Percentiles rank a stretch among this genome's conserved stretches.
These are phyloP conservation scores for Sordariomycetes sp. DNA, from an alignment of 2,329 filamentous ascomycete species.

Conservation along the genomic window DNA sequence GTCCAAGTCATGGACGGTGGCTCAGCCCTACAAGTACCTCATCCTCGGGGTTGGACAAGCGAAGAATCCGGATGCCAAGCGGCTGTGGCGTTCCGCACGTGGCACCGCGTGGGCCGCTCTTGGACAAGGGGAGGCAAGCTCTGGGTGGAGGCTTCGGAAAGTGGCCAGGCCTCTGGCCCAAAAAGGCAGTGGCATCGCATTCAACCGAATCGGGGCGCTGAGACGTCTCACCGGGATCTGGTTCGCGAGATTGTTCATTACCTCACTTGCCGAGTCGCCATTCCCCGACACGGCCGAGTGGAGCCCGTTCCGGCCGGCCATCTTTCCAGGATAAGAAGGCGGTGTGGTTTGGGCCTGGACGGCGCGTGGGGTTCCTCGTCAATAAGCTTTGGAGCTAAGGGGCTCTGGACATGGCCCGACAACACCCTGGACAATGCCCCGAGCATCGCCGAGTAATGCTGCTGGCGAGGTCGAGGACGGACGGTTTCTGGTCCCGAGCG, in stretches of 20 bases:
- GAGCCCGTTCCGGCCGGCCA: neutral
- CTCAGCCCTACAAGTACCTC: neutral
- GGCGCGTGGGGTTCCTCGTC: neutral
- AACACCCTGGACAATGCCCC: neutral
- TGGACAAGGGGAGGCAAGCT: neutral
- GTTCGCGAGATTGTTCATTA: neutral
- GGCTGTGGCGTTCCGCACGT: neutral
- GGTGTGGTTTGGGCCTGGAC: neutral
- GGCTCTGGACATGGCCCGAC: neutral
- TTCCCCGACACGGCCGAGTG: neutral
- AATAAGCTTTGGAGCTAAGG: neutral
- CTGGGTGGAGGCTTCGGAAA: neutral
- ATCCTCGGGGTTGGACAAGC: neutral
- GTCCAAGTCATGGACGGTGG: neutral
- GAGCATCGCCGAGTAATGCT: neutral
- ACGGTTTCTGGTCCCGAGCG: too few species aligned
- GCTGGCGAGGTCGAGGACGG: neutral
- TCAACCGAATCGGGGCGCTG: neutral
- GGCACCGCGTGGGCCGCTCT: neutral
- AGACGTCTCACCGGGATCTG: neutral
- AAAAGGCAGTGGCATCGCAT: neutral
- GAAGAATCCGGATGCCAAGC: neutral
- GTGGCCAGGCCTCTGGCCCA: neutral
- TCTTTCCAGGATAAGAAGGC: neutral
- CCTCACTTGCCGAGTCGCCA: neutral